Conservation (phyloP, 1,284 basidiomycete genomes). For the Pseudozyma flocculosa region DNA sequence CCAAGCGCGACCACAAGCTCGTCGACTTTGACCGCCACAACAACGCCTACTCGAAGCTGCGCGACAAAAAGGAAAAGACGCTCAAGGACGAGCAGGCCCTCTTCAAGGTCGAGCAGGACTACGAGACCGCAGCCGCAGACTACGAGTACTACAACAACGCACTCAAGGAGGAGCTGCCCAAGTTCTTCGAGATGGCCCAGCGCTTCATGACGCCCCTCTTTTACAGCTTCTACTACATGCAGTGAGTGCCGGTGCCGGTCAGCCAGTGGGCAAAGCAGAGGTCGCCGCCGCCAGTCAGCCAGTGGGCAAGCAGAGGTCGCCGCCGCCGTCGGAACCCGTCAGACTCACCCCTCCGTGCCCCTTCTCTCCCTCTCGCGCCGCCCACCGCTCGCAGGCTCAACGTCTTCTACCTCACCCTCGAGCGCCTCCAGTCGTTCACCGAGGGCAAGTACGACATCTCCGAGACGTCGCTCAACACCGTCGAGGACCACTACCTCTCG, state of each 20-base stretch:
- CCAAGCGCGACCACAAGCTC: conserved; percentile 96
- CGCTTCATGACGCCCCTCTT: conserved; percentile 94
- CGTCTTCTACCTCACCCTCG: conserved; percentile 88
- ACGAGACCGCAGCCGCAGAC: conserved; percentile 88
- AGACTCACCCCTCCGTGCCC: no score
- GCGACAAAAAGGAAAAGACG: conserved; percentile 78
- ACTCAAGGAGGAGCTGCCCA: conserved; percentile 87
- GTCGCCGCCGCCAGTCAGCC: no score
- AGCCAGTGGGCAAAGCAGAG: no score
- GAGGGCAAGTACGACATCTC: conserved; percentile 76
- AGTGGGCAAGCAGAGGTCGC: no score
- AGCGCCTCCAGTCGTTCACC: conserved; percentile 83
- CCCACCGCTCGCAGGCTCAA: conserved; percentile 63
- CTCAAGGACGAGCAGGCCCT: conserved; percentile 58
- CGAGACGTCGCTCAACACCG: conserved; percentile 64
- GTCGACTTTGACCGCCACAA: conserved; percentile 95
- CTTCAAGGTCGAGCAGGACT: conserved; percentile 90
- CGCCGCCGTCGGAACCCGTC: no score
- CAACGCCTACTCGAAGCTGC: conserved; percentile 88
- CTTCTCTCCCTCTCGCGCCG: no score
- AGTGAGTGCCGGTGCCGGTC: conserved; percentile 60
- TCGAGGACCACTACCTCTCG: conserved; percentile 74
- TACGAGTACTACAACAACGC: conserved; percentile 94
- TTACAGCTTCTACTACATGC: conserved; percentile 99
- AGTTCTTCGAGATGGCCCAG: conserved; percentile 81